Base-by-base conservation (phyloP, 108 stramenopile species). In the Cyclotella sp. region DNA sequence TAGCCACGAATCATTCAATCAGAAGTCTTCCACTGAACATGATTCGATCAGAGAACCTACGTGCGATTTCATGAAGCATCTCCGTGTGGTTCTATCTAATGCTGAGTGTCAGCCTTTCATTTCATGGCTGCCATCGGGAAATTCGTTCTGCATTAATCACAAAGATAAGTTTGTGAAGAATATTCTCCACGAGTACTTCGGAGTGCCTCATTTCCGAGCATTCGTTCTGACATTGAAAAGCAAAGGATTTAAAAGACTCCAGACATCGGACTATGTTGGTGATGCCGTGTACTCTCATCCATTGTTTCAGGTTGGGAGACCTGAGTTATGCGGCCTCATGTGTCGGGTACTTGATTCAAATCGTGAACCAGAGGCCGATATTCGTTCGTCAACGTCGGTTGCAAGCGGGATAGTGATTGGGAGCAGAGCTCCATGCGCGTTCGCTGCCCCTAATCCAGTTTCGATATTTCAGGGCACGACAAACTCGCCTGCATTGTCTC, bases 1-100 rank as follows among this genome's bases (percentile, higher is more conserved):
- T 64, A 54, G 40, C 52, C 78, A 79, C 54, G 47, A 73, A 19
- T 22, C 21, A 51, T 79, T 79, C 64, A 47, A 51, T 7, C 42
- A 71, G 34, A 64, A 79, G 21, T 57, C 55, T 57, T 24, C 12
- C 11, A 12, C 12, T 2, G 24, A 24, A 2, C 12, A 4, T 1
- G 55, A 24, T 12, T 57, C 22, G 24, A 12, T 3, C n/a, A 8
- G 12, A 1, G 55, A 24, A 21, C 11, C 1, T 12, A 26, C 12
- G 1, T 57, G 24, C 8, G 12, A 22, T 57, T 12, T 26, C 24
- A 21, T 57, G 19, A 57, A 57, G 24, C 55, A 57, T 7, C 55
- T 57, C 24, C 55, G 55, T 19, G 24, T 57, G 11, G 55, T 57
- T 57, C 55, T 57, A 57, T 12, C 21, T 8, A 8, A 3, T 57